Evolutionary conservation across 805 yeast species (phyloP).

Genomic region (Metschnikowia gelsemii): DNA sequence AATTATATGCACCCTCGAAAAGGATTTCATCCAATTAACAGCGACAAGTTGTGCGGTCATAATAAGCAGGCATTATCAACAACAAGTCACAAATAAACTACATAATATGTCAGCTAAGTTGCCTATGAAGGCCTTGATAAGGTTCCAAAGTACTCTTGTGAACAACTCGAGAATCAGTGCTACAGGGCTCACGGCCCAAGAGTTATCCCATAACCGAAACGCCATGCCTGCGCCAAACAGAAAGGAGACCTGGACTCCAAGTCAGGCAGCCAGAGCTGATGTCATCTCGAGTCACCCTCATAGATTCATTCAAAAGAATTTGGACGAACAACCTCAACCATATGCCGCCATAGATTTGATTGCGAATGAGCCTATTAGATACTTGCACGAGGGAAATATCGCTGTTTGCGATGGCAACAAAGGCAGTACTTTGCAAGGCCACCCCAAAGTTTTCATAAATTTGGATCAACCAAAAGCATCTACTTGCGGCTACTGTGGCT

Average conservation of each 20-base stretch:
- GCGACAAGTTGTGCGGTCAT: slow-evolving; percentile 1
- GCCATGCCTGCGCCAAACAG: slow-evolving; percentile 77
- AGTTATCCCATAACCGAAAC: slow-evolving; percentile 25
- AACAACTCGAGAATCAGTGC: slow-evolving; percentile 12
- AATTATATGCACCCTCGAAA: slow-evolving; percentile 1
- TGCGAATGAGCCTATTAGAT: slow-evolving; percentile 68
- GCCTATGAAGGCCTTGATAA: slow-evolving; percentile 10
- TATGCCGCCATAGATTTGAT: slow-evolving; percentile 83
- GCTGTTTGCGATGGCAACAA: slow-evolving; percentile 86
- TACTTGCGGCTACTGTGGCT: slow-evolving; percentile 81
- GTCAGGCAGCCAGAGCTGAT: slow-evolving; percentile 61
- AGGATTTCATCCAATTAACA: slow-evolving; percentile 8
- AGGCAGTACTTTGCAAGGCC: slow-evolving; percentile 69
- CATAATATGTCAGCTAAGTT: slow-evolving; percentile 3
- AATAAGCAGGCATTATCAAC: not conserved
- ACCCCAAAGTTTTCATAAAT: slow-evolving; percentile 79
- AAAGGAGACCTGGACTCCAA: slow-evolving; percentile 63
- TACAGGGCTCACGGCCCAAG: slow-evolving; percentile 20
- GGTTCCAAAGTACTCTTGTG: slow-evolving; percentile 17
- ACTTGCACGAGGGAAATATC: slow-evolving; percentile 49
- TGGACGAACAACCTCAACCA: slow-evolving; percentile 70
- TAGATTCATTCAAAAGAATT: slow-evolving; percentile 70
- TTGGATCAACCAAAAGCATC: slow-evolving; percentile 72
- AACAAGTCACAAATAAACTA: not conserved
- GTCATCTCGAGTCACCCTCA: slow-evolving; percentile 51